Evolutionary conservation across 176 grass and related monocot genomes (phyloP).

Genomic region (Bothriochloa decipiens): DNA sequence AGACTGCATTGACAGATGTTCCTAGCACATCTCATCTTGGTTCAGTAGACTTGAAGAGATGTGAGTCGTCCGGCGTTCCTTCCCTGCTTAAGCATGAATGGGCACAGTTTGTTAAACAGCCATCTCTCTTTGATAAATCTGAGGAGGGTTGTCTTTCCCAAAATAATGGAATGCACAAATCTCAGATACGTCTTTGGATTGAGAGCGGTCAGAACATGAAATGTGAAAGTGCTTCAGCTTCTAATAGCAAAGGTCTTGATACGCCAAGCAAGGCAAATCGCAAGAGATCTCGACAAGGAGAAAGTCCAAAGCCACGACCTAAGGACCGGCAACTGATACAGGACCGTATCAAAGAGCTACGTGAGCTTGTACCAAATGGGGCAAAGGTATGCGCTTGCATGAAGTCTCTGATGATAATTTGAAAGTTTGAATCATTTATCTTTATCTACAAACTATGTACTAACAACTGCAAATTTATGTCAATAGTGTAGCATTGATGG

Average conservation of each 20-base stretch:
- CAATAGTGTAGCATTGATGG: conserved; percentile 87
- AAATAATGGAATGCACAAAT: conserved; percentile 64
- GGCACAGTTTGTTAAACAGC: conserved; percentile 52
- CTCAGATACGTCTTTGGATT: conserved; percentile 75
- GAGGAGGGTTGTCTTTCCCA: conserved; percentile 56
- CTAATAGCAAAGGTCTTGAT: conserved; percentile 69
- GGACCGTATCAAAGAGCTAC: conserved; percentile 79
- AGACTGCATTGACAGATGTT: conserved; percentile 58
- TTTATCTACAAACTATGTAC: conserved; percentile 10
- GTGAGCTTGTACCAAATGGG: conserved; percentile 81
- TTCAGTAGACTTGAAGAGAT: conserved; percentile 46
- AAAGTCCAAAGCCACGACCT: conserved; percentile 67
- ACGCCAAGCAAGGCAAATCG: conserved; percentile 60
- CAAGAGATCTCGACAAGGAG: conserved; percentile 73
- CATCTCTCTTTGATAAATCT: conserved; percentile 46
- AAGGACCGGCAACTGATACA: conserved; percentile 87
- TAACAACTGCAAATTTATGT: conserved; percentile 42
- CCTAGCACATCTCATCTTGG: conserved; percentile 48
- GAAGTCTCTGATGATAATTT: conserved; percentile 35
- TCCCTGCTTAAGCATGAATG: conserved; percentile 55
- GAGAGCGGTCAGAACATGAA: conserved; percentile 61
- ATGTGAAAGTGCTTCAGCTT: conserved; percentile 68
- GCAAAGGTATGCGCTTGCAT: conserved; percentile 63
- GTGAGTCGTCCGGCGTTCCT: conserved; percentile 37
- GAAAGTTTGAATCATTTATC: conserved; percentile 19